These are phyloP conservation scores for Daphne laureola DNA, from an alignment of 441 rosid species.

Conservation along the genomic window DNA sequence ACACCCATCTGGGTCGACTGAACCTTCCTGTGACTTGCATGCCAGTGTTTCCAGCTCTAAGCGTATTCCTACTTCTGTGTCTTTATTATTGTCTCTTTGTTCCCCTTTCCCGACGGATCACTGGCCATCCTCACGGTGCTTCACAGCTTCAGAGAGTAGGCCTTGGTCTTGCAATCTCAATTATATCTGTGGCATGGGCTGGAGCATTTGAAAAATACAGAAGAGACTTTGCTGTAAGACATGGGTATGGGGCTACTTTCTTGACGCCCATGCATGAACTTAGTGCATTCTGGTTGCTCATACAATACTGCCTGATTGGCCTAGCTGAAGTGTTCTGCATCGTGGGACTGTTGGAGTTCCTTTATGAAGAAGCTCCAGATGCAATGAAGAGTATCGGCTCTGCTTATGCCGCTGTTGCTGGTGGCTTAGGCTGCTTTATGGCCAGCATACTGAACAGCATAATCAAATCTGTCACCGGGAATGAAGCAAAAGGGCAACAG, in stretches of 20 bases:
- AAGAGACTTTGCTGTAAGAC: constrained; percentile 58
- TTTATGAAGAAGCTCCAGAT: constrained; percentile 92
- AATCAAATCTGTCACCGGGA: constrained; percentile 53
- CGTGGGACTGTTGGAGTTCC: constrained; percentile 77
- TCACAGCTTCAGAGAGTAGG: constrained; percentile 97
- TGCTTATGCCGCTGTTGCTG: constrained; percentile 82
- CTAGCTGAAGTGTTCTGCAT: constrained; percentile 85
- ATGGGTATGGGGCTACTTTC: constrained; percentile 50
- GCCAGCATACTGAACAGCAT: constrained; percentile 72
- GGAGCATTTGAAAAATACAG: constrained; percentile 70
- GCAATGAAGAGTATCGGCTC: constrained; percentile 98
- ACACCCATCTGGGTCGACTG: constrained; percentile 61
- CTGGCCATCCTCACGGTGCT: constrained; percentile 89
- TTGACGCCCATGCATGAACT: constrained; percentile 61
- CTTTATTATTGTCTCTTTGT: constrained; percentile 73
- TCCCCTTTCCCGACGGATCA: constrained; percentile 57
- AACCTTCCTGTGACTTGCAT: constrained; percentile 89
- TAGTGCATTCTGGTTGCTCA: constrained; percentile 80
- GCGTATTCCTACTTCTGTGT: constrained; percentile 65
- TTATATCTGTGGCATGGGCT: constrained; percentile 66
- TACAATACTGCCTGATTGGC: constrained; percentile 84
- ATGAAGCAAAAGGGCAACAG: constrained; percentile 22
- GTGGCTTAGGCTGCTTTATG: constrained; percentile 81
- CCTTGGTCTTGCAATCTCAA: constrained; percentile 71
- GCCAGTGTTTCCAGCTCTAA: constrained; percentile 90